Conservation (phyloP, 2,329 filamentous ascomycete species). For the Capronia coronata region DNA sequence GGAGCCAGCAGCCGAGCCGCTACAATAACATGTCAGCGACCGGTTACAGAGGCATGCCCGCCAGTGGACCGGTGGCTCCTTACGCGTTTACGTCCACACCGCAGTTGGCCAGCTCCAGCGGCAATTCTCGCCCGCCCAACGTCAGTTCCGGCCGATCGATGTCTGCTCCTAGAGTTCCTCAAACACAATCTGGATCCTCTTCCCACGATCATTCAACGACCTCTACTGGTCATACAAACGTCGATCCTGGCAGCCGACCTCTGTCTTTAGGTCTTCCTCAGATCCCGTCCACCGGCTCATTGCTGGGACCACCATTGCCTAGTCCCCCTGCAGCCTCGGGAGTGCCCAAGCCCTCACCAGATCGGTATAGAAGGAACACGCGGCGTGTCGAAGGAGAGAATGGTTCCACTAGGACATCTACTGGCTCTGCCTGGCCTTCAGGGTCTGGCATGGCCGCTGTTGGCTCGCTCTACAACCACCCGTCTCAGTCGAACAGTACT, state of each 20-base stretch:
- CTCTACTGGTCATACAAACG: conserved; percentile 10
- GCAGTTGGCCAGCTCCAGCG: conserved; percentile 47
- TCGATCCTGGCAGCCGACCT: conserved; percentile 21
- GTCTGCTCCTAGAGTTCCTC: conserved; percentile 47
- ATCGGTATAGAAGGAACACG: conserved; percentile 70
- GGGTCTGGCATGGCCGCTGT: conserved; percentile 51
- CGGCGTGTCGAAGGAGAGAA: conserved; percentile 46
- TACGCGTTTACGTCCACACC: conserved; percentile 72
- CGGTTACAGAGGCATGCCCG: conserved; percentile 50
- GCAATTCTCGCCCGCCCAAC: conserved; percentile 11
- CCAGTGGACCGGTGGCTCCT: conserved; percentile 62
- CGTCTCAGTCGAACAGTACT: conserved; percentile 35
- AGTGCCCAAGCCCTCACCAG: conserved; percentile 63
- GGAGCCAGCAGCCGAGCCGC: conserved; percentile 44
- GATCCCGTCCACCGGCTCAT: conserved; percentile 16
- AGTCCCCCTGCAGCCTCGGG: not conserved
- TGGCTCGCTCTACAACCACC: conserved; percentile 50
- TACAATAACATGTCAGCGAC: conserved; percentile 36
- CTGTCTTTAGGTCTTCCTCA: conserved; percentile 18
- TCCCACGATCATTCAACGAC: conserved; percentile 15
- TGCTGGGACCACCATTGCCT: conserved; percentile 13
- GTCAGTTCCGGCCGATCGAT: conserved; percentile 36
- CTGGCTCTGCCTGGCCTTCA: conserved; percentile 43
- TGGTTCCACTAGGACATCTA: conserved; percentile 12
- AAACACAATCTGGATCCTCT: conserved; percentile 24